These are phyloP conservation scores for Suillus tomentosus DNA, from an alignment of 768 basidiomycete species.

Conservation along the genomic window DNA sequence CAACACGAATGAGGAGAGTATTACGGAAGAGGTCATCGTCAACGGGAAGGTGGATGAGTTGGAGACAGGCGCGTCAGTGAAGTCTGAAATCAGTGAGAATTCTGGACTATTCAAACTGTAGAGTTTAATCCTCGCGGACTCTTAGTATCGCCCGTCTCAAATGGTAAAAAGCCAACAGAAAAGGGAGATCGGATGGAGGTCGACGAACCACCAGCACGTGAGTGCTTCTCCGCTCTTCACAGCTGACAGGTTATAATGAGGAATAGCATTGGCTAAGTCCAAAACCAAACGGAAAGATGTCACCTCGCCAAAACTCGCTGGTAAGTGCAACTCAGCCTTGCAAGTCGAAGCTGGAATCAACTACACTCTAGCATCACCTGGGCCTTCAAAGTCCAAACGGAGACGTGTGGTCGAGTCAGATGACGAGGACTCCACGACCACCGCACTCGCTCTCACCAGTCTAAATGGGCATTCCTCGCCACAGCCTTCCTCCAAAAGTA, in stretches of 20 bases:
- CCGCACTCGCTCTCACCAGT: slow-evolving; percentile 2
- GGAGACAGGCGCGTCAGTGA: not conserved
- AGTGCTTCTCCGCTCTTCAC: not conserved
- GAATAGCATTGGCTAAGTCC: slow-evolving; percentile 31
- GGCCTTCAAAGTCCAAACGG: slow-evolving; percentile 44
- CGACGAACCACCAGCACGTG: not conserved
- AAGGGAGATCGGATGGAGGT: not conserved
- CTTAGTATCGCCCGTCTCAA: slow-evolving; percentile 1
- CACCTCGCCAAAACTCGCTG: slow-evolving; percentile 24
- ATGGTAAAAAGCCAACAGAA: not conserved
- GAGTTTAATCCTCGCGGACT: not conserved
- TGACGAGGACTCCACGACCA: slow-evolving; percentile 41
- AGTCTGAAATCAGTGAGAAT: slow-evolving; percentile 1
- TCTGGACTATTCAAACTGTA: not conserved
- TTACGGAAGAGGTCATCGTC: slow-evolving; percentile 20
- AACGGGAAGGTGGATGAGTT: slow-evolving; percentile 1
- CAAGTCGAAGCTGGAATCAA: slow-evolving; percentile 9
- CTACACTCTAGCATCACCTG: slow-evolving; percentile 23
- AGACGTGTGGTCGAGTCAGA: slow-evolving; percentile 57
- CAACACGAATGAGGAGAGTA: slow-evolving; percentile 29
- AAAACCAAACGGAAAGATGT: slow-evolving; percentile 43
- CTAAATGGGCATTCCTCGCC: slow-evolving; percentile 6
- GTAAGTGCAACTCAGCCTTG: slow-evolving; percentile 15
- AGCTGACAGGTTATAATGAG: not conserved
- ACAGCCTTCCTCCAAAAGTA: slow-evolving; percentile 13